Percentiles rank a stretch among this genome's conserved stretches.
Conservation (phyloP, 1,139 yeast species). For the Hyphopichia burtonii region DNA sequence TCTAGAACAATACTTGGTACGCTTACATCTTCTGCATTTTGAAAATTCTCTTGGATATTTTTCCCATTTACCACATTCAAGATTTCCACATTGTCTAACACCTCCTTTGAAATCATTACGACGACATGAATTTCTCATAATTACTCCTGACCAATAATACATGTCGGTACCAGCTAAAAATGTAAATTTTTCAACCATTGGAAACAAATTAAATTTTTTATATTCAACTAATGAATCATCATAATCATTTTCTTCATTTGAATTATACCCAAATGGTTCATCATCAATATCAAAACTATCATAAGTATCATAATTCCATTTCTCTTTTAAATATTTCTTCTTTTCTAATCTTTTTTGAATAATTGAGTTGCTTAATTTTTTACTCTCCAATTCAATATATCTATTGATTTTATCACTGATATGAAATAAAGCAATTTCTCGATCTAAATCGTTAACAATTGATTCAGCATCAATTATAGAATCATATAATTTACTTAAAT, state of each 20-base stretch:
- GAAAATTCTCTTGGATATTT: conserved; percentile 86
- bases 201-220: conserved; percentile 71
- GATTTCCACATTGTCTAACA: conserved; percentile 90
- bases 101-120: conserved; percentile 87
- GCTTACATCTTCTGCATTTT: conserved; percentile 88
- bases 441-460: conserved; percentile 31
- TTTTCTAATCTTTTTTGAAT: conserved; percentile 33
- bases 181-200: conserved; percentile 89
- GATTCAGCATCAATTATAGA: conserved; percentile 36
- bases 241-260: conserved; percentile 35
- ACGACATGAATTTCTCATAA: conserved; percentile 92
- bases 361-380: conserved; percentile 30
- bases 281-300: conserved; percentile 54
- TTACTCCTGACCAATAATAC: conserved; percentile 96
- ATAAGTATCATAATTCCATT: conserved; percentile 61
- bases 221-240: conserved; percentile 53
- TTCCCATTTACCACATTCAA: conserved; percentile 97
- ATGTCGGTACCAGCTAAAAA: conserved; percentile 71
- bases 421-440: conserved; percentile 44
- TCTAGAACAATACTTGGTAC: conserved; percentile 92
- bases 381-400: conserved; percentile 34
- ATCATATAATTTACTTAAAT: conserved; percentile 29
- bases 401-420: conserved; percentile 33
- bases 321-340: conserved; percentile 29
- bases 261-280: conserved; percentile 16